Conservation (phyloP, 176 grass and related monocot genomes). For the Dendrocalamus sinicus region DNA sequence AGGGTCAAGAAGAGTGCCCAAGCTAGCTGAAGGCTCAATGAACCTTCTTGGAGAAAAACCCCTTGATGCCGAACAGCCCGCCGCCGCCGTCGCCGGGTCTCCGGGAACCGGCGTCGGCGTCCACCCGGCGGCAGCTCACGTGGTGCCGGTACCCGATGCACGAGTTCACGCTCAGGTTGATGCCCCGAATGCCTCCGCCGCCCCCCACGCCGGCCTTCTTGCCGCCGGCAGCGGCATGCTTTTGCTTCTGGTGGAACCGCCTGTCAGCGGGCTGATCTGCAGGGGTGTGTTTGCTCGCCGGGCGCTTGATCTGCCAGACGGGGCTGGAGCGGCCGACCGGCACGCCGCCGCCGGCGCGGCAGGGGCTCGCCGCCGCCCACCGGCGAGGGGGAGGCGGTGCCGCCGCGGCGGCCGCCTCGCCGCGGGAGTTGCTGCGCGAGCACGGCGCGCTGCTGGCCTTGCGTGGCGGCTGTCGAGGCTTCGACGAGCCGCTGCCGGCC, state of each 20-base stretch:
- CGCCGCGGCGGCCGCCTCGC: slow-evolving; percentile 48
- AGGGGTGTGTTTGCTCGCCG: background rate
- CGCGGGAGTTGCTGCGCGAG: slow-evolving; percentile 83
- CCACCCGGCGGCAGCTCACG: slow-evolving; percentile 60
- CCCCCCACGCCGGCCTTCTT: slow-evolving; percentile 24
- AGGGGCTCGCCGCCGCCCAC: slow-evolving; percentile 71
- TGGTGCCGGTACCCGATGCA: slow-evolving; percentile 76
- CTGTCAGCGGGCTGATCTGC: slow-evolving; percentile 21
- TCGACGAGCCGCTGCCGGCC: slow-evolving; percentile 43
- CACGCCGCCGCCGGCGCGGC: slow-evolving; percentile 58
- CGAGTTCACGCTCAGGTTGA: slow-evolving; percentile 78
- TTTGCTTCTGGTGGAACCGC: slow-evolving; percentile 31
- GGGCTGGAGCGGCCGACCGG: slow-evolving; percentile 73
- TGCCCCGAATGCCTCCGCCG: slow-evolving; percentile 45
- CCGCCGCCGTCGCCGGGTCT: slow-evolving; percentile 15
- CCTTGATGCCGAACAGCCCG: slow-evolving; percentile 62
- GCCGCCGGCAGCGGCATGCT: background rate
- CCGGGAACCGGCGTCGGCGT: slow-evolving; percentile 35
- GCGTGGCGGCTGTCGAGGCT: slow-evolving; percentile 19
- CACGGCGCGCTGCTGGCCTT: slow-evolving; percentile 82
- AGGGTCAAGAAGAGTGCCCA: background rate
- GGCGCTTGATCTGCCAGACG: slow-evolving; percentile 71
- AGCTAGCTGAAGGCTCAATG: slow-evolving; percentile 37
- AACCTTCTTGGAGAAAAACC: slow-evolving; percentile 86
- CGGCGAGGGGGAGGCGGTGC: slow-evolving; percentile 21